Evolutionary conservation across 192 early-diverging fungal species (phyloP), one percentile per base, ranked within the genome.

Genomic region (Backusella circina): DNA sequence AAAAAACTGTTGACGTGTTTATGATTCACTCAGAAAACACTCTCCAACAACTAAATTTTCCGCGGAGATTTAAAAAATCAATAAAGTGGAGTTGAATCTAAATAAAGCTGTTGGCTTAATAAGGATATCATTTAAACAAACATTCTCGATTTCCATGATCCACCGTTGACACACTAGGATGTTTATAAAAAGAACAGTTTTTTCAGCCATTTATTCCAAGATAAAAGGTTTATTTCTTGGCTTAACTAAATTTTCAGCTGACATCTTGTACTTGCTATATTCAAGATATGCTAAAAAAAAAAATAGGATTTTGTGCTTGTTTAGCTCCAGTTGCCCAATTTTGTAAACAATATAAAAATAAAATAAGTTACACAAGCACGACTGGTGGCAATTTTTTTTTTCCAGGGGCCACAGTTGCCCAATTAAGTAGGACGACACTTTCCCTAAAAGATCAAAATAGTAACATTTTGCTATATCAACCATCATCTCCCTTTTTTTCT

Each of bases 301-400:
- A 41, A 41, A 47, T 47, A 47, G 4, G 44, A n/a, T 23, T 37
- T 35, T 67, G 32, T 67, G 32, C 21, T 70, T 70, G n/a, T 70
- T 47, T 70, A 70, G 69, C 23, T 37, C 68, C 36, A 26, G 37
- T 70, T 41, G n/a, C 13, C 39, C 36, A 36, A 68, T 68, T 68
- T 38, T 68, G 67, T 70, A 70, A 38, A 50, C 21, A 67, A 69
- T 41, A 51, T 75, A 65, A 66, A 74, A 39, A 74, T 41, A 74
- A 66, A 69, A 74, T 69, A 28, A 50, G 74, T 75, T 75, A 75
- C 74, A 75, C 74, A 54, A 44, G 37, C n/a, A 61, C 71, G 26
- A 61, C 47, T 67, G 74, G 74, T 75, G 74, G 74, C 74, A 75
- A 75, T 57, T 61, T 61, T 61, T 44, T n/a, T 51, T 73, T 54